These are phyloP conservation scores for Yarrowia phangngaensis DNA, from an alignment of 805 yeast species.

Conservation along the genomic window DNA sequence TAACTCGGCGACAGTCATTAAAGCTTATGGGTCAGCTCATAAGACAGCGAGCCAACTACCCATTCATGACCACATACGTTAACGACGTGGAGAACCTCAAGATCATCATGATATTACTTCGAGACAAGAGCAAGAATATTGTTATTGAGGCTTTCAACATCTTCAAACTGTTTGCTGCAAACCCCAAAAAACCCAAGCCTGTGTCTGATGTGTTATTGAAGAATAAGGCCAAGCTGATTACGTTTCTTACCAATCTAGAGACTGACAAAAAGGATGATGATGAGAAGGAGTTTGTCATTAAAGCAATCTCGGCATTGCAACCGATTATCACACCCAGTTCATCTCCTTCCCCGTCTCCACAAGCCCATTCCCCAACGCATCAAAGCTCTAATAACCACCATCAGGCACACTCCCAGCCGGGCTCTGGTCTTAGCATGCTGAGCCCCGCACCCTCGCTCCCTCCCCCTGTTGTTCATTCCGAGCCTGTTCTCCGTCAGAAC, in stretches of 20 bases:
- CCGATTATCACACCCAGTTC: conserved; percentile 27
- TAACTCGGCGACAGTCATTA: conserved; percentile 85
- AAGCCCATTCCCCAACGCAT: conserved; percentile 27
- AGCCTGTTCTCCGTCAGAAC: conserved; percentile 30
- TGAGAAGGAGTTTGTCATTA: conserved; percentile 76
- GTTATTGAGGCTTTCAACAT: conserved; percentile 90
- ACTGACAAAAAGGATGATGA: conserved; percentile 60
- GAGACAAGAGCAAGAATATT: conserved; percentile 84
- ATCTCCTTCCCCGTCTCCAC: conserved; percentile 22
- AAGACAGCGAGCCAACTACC: conserved; percentile 64
- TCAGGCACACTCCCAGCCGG: conserved; percentile 14
- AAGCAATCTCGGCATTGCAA: conserved; percentile 53
- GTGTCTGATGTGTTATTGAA: conserved; percentile 77
- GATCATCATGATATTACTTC: conserved; percentile 75
- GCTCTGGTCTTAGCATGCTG: conserved; percentile 27
- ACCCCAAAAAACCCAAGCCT: conserved; percentile 81
- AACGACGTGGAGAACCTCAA: conserved; percentile 79
- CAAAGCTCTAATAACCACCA: conserved; percentile 13
- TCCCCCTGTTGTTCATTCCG: conserved; percentile 30
- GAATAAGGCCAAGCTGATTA: conserved; percentile 71
- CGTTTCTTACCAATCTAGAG: conserved; percentile 63
- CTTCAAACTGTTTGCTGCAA: conserved; percentile 93
- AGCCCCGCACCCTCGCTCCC: conserved; percentile 28
- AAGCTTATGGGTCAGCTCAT: conserved; percentile 68
- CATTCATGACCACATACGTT: conserved; percentile 70